Percentiles rank a stretch among this genome's conserved stretches.
These are phyloP conservation scores for Cryptosporidium sp. DNA, from an alignment of 169 alveolate species.

Conservation along the genomic window DNA sequence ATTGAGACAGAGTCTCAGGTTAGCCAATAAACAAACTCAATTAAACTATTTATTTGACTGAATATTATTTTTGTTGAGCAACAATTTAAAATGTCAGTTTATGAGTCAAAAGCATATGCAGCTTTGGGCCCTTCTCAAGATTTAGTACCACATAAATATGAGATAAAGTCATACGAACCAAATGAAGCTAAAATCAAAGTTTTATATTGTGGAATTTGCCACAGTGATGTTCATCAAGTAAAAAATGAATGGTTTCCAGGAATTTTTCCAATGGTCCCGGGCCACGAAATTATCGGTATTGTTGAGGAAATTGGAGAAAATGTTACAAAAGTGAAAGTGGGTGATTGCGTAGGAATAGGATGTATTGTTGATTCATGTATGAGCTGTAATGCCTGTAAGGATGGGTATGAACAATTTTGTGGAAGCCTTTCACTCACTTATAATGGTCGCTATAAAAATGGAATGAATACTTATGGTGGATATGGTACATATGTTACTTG, in stretches of 20 bases:
- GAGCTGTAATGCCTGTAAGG: constrained; percentile 81
- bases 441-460: constrained; percentile 50
- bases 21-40: not conserved
- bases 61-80: not conserved
- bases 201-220: constrained; percentile 85
- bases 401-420: constrained; percentile 83
- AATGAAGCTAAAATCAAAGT: constrained; percentile 83
- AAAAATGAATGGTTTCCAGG: constrained; percentile 81
- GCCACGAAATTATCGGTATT: constrained; percentile 84
- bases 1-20: not conserved
- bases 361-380: constrained; percentile 83
- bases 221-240: constrained; percentile 81
- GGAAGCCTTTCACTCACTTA: constrained; percentile 54
- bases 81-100: constrained; percentile 16
- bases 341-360: constrained; percentile 86
- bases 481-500: constrained; percentile 84
- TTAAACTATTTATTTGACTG: not conserved
- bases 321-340: constrained; percentile 82
- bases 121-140: constrained; percentile 29
- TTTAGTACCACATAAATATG: constrained; percentile 59
- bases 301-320: constrained; percentile 84
- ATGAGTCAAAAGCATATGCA: constrained; percentile 65
- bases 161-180: constrained; percentile 20
- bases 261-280: constrained; percentile 83
- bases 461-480: constrained; percentile 83